Evolutionary conservation across 2,329 filamentous ascomycete species (phyloP).

Genomic region (Colletotrichum sansevieriae): DNA sequence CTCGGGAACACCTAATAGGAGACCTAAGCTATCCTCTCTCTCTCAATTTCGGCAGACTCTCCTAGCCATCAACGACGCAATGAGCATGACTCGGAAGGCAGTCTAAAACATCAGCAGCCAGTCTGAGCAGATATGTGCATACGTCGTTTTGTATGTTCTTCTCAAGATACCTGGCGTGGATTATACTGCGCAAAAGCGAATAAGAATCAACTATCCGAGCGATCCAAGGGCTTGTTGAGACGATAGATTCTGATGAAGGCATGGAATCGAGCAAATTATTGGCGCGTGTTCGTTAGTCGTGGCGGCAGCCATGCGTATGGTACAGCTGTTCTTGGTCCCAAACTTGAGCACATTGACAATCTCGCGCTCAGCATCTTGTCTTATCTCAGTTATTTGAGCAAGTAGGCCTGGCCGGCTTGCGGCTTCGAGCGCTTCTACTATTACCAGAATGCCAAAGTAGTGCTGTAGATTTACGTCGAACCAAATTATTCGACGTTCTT

Average conservation of each 20-base stretch:
- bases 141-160: background rate
- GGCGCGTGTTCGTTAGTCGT: background rate
- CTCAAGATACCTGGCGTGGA: slow-evolving; percentile 1
- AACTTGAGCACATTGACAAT: slow-evolving; percentile 38
- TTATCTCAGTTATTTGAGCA: slow-evolving; percentile 15
- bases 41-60: background rate
- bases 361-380: slow-evolving; percentile 35
- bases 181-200: background rate
- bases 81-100: background rate
- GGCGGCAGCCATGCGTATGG: slow-evolving; percentile 17
- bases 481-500: slow-evolving; percentile 24
- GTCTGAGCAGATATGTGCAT: slow-evolving; percentile 4
- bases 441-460: slow-evolving; percentile 32
- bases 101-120: slow-evolving; percentile 5
- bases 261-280: background rate
- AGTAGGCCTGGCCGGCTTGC: background rate
- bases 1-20: slow-evolving; percentile 1
- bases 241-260: background rate
- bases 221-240: background rate
- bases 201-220: background rate
- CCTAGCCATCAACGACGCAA: background rate
- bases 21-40: background rate
- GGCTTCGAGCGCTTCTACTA: slow-evolving; percentile 32
- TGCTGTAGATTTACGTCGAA: slow-evolving; percentile 35
- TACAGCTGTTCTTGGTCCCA: slow-evolving; percentile 38